These are phyloP conservation scores for Suillus subluteus DNA, from an alignment of 768 basidiomycete genomes.

Conservation along the genomic window DNA sequence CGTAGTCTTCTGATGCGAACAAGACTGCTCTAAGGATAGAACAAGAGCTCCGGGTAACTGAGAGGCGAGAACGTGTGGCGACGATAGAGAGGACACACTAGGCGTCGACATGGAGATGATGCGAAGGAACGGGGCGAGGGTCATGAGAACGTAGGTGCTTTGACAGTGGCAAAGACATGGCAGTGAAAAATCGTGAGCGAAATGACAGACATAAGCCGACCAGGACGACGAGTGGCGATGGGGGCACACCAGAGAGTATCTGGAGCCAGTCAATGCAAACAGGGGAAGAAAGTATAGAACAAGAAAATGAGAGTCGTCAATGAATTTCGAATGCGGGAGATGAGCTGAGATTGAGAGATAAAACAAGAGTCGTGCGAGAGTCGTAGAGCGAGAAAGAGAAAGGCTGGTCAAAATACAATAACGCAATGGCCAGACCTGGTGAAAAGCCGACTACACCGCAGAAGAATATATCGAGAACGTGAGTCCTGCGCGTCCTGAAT, in stretches of 20 bases:
- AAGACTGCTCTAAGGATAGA: conserved; percentile 2
- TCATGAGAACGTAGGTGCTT: neutral
- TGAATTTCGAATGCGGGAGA: neutral
- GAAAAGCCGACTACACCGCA: neutral
- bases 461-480: neutral
- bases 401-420: neutral
- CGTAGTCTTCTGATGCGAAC: conserved; percentile 1
- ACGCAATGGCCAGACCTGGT: neutral
- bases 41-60: conserved; percentile 6
- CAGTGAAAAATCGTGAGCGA: neutral
- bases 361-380: neutral
- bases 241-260: neutral
- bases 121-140: neutral
- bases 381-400: neutral
- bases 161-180: neutral
- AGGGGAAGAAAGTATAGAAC: neutral
- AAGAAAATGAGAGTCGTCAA: neutral
- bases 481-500: neutral
- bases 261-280: neutral
- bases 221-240: neutral
- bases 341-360: neutral
- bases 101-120: conserved; percentile 7
- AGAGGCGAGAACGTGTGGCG: neutral
- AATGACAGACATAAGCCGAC: neutral
- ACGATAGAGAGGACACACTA: neutral